These are phyloP conservation scores for Daldinia sp. DNA, from an alignment of 2,329 filamentous ascomycete species.

Conservation along the genomic window DNA sequence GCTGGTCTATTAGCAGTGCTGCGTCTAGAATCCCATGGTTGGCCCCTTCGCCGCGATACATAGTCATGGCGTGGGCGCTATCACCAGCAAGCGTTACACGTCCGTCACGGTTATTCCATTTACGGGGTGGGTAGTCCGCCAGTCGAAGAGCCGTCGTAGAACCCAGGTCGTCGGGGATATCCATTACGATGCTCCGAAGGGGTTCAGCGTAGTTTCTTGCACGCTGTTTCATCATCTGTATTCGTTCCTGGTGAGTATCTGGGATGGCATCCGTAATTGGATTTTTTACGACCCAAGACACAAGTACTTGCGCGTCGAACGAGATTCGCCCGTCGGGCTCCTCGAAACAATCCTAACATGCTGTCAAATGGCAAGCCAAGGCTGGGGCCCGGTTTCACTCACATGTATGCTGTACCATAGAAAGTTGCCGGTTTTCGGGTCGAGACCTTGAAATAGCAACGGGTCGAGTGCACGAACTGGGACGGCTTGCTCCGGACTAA, in stretches of 20 bases:
- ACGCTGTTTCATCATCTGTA: slow-evolving; percentile 53
- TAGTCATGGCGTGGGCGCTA: slow-evolving; percentile 67
- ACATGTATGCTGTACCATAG: slow-evolving; percentile 60
- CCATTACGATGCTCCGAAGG: slow-evolving; percentile 53
- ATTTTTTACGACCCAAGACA: slow-evolving; percentile 55
- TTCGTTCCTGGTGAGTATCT: slow-evolving; percentile 43
- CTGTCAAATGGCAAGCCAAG: background rate
- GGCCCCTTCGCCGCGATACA: slow-evolving; percentile 55
- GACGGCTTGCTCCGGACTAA: slow-evolving; percentile 50
- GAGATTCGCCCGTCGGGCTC: slow-evolving; percentile 45
- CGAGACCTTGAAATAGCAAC: slow-evolving; percentile 61
- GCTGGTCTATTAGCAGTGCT: slow-evolving; percentile 40
- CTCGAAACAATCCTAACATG: slow-evolving; percentile 9
- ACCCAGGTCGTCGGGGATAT: slow-evolving; percentile 51
- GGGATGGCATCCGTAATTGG: slow-evolving; percentile 47
- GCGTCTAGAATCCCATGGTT: slow-evolving; percentile 55
- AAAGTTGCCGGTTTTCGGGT: slow-evolving; percentile 59
- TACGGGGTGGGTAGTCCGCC: slow-evolving; percentile 49
- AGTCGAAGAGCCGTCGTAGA: slow-evolving; percentile 45
- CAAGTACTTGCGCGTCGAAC: slow-evolving; percentile 55
- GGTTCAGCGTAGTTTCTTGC: slow-evolving; percentile 48
- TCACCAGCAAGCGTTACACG: slow-evolving; percentile 60
- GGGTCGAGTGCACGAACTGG: slow-evolving; percentile 58
- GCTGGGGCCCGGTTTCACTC: slow-evolving; percentile 45
- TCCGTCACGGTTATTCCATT: slow-evolving; percentile 55